These are phyloP conservation scores for Stagonosporopsis rhizophila DNA, from an alignment of 2,329 filamentous ascomycete species.

Conservation along the genomic window DNA sequence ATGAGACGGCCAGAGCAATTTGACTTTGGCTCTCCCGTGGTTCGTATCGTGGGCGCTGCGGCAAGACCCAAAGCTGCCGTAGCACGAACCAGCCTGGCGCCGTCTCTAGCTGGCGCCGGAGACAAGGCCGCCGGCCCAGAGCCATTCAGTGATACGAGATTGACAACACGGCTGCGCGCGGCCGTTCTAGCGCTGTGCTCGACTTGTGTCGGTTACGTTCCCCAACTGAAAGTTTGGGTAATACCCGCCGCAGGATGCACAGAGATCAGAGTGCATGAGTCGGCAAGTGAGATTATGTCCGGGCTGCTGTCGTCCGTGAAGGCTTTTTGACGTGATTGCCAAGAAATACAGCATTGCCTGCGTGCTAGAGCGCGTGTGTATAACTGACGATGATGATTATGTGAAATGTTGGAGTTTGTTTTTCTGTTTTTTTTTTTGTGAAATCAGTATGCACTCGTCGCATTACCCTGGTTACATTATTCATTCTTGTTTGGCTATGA, in stretches of 20 bases:
- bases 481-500: background rate
- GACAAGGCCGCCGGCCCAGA: constrained; percentile 2
- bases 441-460: background rate
- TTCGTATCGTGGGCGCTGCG: constrained; percentile 12
- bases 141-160: background rate
- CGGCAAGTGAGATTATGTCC: background rate
- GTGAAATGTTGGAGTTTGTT: background rate
- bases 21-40: constrained; percentile 1
- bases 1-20: background rate
- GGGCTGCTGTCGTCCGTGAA: background rate
- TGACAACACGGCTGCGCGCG: constrained; percentile 3
- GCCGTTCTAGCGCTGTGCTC: background rate
- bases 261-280: background rate
- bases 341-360: background rate
- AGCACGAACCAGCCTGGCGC: constrained; percentile 8
- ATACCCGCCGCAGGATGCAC: background rate
- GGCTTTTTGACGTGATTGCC: background rate
- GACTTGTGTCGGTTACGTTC: constrained; percentile 1
- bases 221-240: background rate
- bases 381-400: no score
- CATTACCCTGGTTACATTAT: background rate
- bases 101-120: constrained; percentile 11
- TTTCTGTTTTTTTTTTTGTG: background rate
- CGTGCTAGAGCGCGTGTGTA: no score
- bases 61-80: constrained; percentile 11